These are phyloP conservation scores for Claviceps sp. DNA, from an alignment of 2,329 filamentous ascomycete genomes.

Conservation along the genomic window DNA sequence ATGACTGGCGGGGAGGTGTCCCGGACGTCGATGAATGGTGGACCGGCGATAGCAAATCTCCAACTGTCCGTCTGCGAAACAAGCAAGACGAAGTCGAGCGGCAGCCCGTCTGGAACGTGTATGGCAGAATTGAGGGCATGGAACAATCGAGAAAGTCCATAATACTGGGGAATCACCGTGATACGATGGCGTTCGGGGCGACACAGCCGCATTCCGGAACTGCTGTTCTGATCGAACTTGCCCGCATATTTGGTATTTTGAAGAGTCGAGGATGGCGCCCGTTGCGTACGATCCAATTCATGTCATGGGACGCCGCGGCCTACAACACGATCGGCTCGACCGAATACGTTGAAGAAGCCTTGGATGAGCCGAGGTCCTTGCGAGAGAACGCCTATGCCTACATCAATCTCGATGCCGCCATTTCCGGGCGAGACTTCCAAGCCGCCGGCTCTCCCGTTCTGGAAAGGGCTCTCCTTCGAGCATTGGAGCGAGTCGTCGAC, in stretches of 20 bases:
- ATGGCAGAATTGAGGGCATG: constrained; percentile 70
- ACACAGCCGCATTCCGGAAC: constrained; percentile 79
- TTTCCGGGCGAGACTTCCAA: constrained; percentile 61
- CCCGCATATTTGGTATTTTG: constrained; percentile 71
- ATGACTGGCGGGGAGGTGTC: constrained; percentile 65
- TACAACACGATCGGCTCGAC: constrained; percentile 93
- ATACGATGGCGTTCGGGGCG: constrained; percentile 83
- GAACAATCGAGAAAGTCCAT: constrained; percentile 75
- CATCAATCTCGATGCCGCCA: constrained; percentile 77
- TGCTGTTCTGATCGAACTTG: constrained; percentile 80
- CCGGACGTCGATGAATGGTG: constrained; percentile 69
- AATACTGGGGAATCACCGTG: constrained; percentile 85
- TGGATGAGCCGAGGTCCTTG: constrained; percentile 41
- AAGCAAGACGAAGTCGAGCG: constrained; percentile 70
- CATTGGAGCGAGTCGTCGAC: constrained; percentile 63
- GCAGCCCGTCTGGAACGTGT: constrained; percentile 85
- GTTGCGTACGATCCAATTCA: constrained; percentile 88
- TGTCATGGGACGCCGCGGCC: constrained; percentile 88
- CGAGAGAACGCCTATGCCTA: constrained; percentile 71
- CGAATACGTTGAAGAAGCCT: constrained; percentile 81
- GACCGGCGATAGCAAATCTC: constrained; percentile 64
- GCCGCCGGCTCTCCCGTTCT: constrained; percentile 75
- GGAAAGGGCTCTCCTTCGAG: constrained; percentile 54
- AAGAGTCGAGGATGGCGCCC: constrained; percentile 72
- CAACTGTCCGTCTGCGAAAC: constrained; percentile 71